These are phyloP conservation scores for Rhamnella rubrinervis DNA, from an alignment of 331 rosid genomes.

Conservation along the genomic window DNA sequence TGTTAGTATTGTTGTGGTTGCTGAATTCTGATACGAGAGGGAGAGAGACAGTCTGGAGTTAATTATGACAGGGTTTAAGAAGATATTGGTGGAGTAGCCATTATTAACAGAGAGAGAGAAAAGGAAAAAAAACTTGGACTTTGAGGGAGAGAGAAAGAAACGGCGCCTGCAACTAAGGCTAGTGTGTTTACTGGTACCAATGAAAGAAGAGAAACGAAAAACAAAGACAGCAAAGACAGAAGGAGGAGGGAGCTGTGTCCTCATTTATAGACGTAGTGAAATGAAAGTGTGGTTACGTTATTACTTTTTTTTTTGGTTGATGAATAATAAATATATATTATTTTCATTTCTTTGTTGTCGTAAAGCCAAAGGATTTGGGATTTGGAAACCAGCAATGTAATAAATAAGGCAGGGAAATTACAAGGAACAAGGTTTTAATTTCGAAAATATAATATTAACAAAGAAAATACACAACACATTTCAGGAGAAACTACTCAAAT, in stretches of 20 bases:
- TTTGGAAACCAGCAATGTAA: too few species aligned
- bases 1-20: neutral
- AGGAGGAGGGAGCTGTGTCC: conserved; percentile 24
- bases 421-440: neutral
- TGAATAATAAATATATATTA: too few species aligned
- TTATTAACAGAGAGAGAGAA: conserved; percentile 34
- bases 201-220: conserved; percentile 25
- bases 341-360: neutral
- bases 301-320: too few species aligned
- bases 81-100: conserved; percentile 30
- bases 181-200: conserved; percentile 50
- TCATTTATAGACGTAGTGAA: conserved; percentile 48
- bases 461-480: neutral
- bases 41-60: conserved; percentile 1
- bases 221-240: conserved; percentile 14
- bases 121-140: conserved; percentile 23
- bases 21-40: conserved; percentile 1
- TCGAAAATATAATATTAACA: neutral
- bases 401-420: too few species aligned
- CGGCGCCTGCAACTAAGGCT: conserved; percentile 60
- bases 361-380: neutral
- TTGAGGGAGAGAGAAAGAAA: conserved; percentile 24
- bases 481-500: conserved; percentile 11
- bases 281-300: neutral
- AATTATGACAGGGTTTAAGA: conserved; percentile 26